Evolutionary conservation across 2,329 filamentous ascomycete genomes (phyloP), one percentile per base, ranked within the genome.

Genomic region (Exophiala sp.): DNA sequence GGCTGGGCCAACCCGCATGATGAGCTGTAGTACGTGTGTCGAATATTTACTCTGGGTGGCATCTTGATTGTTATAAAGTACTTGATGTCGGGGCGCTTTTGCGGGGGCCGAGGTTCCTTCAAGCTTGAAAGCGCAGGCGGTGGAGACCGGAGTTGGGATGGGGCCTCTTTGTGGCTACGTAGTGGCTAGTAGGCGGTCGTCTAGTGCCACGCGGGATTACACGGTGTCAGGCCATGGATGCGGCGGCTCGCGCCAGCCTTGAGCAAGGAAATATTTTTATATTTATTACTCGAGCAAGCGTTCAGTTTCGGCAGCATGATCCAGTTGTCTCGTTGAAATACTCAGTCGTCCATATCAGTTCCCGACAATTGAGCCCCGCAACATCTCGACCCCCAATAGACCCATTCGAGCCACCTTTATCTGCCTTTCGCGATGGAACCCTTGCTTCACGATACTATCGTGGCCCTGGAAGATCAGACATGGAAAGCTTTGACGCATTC

Each of bases 401-500:
- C 7, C 34, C 18, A 34, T 18, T n/a, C 23, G n/a, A 19, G 16
- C 13, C 13, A 18, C 16, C 35, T 21, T 6, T 32, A 18, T 40
- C 34, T 8, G 13, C 38, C 7, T 38, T 38, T 16, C 13, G 43
- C n/a, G 8, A 55, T 52, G 52, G 48, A 55, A 29, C 37, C 43
- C 11, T 47, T 55, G 48, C 40, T 58, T n/a, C 51, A 55, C 24
- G 51, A 57, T 24, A 53, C 48, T 10, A 59, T 61, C 24, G 41
- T 52, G 19, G 39, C 46, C 10, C 55, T 61, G 2, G 58, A 61
- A 50, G 48, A 61, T 35, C 43, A 58, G 44, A 61, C 59, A 3
- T 61, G 58, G 59, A 44, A 42, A 44, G 59, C 55, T 14, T 41
- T 60, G 22, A 50, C 49, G 42, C 24, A 49, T n/a, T 48, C 34